phyloP scores from a whole-genome alignment of 2,329 filamentous ascomycete genomes.

The Colletotrichum siamense region DNA sequence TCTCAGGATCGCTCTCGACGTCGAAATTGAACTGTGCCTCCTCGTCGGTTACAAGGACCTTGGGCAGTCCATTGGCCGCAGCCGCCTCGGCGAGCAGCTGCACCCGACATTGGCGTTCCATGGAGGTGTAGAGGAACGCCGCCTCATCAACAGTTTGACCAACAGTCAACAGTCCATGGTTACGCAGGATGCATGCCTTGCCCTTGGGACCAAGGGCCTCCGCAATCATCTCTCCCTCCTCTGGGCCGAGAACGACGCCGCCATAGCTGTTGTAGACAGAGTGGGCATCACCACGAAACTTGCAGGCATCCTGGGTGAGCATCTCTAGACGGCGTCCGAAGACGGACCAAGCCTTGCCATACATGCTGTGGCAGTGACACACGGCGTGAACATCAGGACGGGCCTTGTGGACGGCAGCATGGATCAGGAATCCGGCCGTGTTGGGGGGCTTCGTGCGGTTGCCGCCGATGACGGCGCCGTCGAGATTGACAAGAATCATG shows the following conservation, averaged over 20 bases:
- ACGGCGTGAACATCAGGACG: slow-evolving; percentile 69
- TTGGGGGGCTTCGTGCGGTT: slow-evolving; percentile 67
- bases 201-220: slow-evolving; percentile 61
- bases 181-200: slow-evolving; percentile 69
- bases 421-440: slow-evolving; percentile 73
- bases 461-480: slow-evolving; percentile 68
- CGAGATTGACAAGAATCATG: slow-evolving; percentile 68
- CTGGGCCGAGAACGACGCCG: slow-evolving; percentile 57
- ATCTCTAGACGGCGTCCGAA: slow-evolving; percentile 71
- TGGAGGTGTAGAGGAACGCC: slow-evolving; percentile 69
- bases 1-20: slow-evolving; percentile 23
- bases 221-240: slow-evolving; percentile 70
- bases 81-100: slow-evolving; percentile 68
- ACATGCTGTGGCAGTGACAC: slow-evolving; percentile 69
- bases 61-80: slow-evolving; percentile 33
- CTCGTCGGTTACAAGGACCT: slow-evolving; percentile 44
- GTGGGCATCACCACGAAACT: slow-evolving; percentile 66
- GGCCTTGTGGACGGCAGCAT: slow-evolving; percentile 69
- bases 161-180: slow-evolving; percentile 74
- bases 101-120: slow-evolving; percentile 71
- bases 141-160: slow-evolving; percentile 76
- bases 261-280: slow-evolving; percentile 65
- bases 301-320: slow-evolving; percentile 69
- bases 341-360: slow-evolving; percentile 70
- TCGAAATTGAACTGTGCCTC: slow-evolving; percentile 41